These are phyloP conservation scores for Paraurostyla sp. DNA, from an alignment of 73 alveolate genomes.

Conservation along the genomic window DNA sequence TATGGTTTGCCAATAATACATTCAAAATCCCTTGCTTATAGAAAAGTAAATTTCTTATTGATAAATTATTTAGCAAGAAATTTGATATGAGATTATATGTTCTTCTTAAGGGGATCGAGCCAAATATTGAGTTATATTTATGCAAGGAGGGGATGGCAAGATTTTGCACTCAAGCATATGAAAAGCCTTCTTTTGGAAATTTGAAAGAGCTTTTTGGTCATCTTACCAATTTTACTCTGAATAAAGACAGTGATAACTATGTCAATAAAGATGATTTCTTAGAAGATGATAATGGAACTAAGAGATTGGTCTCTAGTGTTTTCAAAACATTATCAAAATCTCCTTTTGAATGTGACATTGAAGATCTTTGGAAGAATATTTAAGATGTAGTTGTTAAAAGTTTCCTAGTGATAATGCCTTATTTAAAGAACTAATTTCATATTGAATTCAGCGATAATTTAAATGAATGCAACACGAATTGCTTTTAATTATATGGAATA, in stretches of 20 bases:
- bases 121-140: slow-evolving; percentile 81
- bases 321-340: background rate
- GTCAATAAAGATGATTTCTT: slow-evolving; percentile 54
- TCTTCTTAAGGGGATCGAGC: slow-evolving; percentile 92
- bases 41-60: slow-evolving; percentile 7
- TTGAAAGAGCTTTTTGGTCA: slow-evolving; percentile 86
- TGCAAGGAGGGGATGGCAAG: slow-evolving; percentile 98
- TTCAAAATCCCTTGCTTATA: slow-evolving; percentile 43
- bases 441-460: background rate
- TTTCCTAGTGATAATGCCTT: slow-evolving; percentile 59
- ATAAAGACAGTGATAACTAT: slow-evolving; percentile 84
- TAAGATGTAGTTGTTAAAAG: slow-evolving; percentile 52
- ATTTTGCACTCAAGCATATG: slow-evolving; percentile 92
- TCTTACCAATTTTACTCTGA: slow-evolving; percentile 91
- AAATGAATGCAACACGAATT: slow-evolving; percentile 39
- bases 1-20: slow-evolving; percentile 47
- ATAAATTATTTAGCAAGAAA: slow-evolving; percentile 76
- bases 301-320: slow-evolving; percentile 39
- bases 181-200: slow-evolving; percentile 80
- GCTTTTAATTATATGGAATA: slow-evolving; percentile 85
- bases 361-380: slow-evolving; percentile 10
- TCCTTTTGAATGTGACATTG: slow-evolving; percentile 57
- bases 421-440: slow-evolving; percentile 51
- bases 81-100: slow-evolving; percentile 95
- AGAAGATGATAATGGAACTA: slow-evolving; percentile 55